Conservation (phyloP, 257 asterid genomes). For the Scutellaria baicalensis region DNA sequence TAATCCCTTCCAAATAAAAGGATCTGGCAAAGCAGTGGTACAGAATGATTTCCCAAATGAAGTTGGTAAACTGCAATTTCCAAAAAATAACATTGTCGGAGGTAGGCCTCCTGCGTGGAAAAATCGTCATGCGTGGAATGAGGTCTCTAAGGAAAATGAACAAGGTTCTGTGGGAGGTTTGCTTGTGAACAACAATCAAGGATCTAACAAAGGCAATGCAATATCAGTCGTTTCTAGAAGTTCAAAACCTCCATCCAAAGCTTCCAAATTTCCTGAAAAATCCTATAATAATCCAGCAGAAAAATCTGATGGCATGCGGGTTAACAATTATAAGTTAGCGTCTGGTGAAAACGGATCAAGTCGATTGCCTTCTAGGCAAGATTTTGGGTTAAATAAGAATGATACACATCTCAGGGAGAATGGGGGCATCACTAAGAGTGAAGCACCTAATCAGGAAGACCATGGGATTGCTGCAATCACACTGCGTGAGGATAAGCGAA, state of each 20-base stretch:
- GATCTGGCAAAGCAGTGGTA: slow-evolving; percentile 48
- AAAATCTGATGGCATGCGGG: slow-evolving; percentile 16
- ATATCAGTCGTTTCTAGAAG: slow-evolving; percentile 46
- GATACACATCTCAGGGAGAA: slow-evolving; percentile 29
- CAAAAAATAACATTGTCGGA: slow-evolving; percentile 33
- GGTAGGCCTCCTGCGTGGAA: slow-evolving; percentile 74
- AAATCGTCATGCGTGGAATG: slow-evolving; percentile 56
- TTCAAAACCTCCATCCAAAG: slow-evolving; percentile 32
- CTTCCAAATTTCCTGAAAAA: slow-evolving; percentile 31
- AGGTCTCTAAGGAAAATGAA: slow-evolving; percentile 46
- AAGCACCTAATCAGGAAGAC: slow-evolving; percentile 25
- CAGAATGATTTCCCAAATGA: slow-evolving; percentile 48
- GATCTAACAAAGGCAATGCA: slow-evolving; percentile 30
- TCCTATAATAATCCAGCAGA: slow-evolving; percentile 25
- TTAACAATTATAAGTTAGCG: slow-evolving; percentile 22
- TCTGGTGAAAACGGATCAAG: slow-evolving; percentile 35
- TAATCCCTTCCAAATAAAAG: slow-evolving; percentile 87
- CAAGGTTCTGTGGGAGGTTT: slow-evolving; percentile 32
- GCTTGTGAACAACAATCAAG: slow-evolving; percentile 35
- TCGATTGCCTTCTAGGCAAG: slow-evolving; percentile 28
- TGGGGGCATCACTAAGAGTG: slow-evolving; percentile 21
- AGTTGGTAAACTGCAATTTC: slow-evolving; percentile 48
- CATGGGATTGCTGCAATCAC: slow-evolving; percentile 13
- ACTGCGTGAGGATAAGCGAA: slow-evolving; percentile 28
- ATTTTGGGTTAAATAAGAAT: slow-evolving; percentile 19